phyloP scores from a whole-genome alignment of 768 basidiomycete genomes.

The Boletus coccyginus region DNA sequence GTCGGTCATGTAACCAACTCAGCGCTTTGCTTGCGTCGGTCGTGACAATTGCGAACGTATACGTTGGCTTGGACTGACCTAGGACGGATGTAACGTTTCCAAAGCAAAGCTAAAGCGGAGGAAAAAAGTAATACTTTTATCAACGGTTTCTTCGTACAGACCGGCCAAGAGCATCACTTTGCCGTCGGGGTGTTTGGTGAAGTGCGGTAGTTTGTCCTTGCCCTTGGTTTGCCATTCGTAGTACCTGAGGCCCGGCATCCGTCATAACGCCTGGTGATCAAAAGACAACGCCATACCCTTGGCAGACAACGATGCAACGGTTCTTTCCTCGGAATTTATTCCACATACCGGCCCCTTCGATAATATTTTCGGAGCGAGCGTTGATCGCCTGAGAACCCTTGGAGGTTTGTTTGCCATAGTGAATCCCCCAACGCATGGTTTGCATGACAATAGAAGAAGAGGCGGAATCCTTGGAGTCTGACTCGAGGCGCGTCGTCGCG shows the following conservation, averaged over 20 bases:
- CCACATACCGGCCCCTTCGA: constrained; percentile 83
- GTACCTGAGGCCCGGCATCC: constrained; percentile 50
- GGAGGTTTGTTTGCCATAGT: constrained; percentile 53
- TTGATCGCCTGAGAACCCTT: constrained; percentile 82
- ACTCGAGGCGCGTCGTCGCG: neutral
- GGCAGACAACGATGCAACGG: constrained; percentile 80
- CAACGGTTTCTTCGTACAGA: constrained; percentile 71
- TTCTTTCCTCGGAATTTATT: constrained; percentile 74
- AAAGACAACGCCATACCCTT: constrained; percentile 50
- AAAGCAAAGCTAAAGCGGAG: neutral
- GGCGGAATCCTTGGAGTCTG: constrained; percentile 1
- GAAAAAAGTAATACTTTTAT: constrained; percentile 50
- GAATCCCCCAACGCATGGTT: constrained; percentile 90
- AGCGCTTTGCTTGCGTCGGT: constrained; percentile 69
- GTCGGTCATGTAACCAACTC: constrained; percentile 88
- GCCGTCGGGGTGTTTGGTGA: constrained; percentile 64
- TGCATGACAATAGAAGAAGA: constrained; percentile 53
- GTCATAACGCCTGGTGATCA: neutral
- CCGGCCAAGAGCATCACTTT: constrained; percentile 84
- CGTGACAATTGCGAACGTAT: constrained; percentile 90
- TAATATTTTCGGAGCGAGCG: constrained; percentile 79
- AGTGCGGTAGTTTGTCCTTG: constrained; percentile 77
- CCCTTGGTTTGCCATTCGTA: constrained; percentile 94
- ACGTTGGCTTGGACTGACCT: constrained; percentile 59
- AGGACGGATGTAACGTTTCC: neutral